Conservation (phyloP, 2,329 filamentous ascomycete genomes). For the Colletotrichum coccodes region DNA sequence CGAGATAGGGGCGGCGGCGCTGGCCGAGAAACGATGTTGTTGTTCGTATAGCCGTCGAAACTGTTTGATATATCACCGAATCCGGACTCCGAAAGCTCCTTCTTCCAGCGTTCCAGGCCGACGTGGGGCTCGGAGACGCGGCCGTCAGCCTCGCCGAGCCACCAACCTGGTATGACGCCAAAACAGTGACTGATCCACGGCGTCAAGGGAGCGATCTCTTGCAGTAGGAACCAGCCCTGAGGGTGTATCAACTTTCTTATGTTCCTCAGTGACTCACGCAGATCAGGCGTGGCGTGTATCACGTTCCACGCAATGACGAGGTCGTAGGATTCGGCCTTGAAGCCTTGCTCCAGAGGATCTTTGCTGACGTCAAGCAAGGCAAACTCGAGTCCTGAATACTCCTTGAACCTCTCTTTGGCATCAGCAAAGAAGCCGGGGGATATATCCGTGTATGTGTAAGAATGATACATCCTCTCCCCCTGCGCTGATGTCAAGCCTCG, state of each 20-base stretch:
- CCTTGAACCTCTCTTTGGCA: slow-evolving; percentile 40
- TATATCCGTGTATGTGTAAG: slow-evolving; percentile 44
- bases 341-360: slow-evolving; percentile 37
- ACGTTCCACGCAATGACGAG: slow-evolving; percentile 49
- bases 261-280: slow-evolving; percentile 1
- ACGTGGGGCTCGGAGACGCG: slow-evolving; percentile 40
- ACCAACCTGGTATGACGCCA: slow-evolving; percentile 46
- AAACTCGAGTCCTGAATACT: slow-evolving; percentile 34
- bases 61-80: slow-evolving; percentile 35
- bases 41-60: slow-evolving; percentile 18
- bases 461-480: not conserved
- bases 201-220: slow-evolving; percentile 38
- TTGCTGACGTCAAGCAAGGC: slow-evolving; percentile 43
- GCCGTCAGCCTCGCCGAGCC: slow-evolving; percentile 43
- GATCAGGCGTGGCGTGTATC: slow-evolving; percentile 48
- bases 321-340: slow-evolving; percentile 42
- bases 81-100: slow-evolving; percentile 38
- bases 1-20: not conserved
- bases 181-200: slow-evolving; percentile 42
- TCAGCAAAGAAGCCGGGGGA: slow-evolving; percentile 39
- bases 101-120: slow-evolving; percentile 37
- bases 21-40: slow-evolving; percentile 9
- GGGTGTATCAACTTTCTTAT: slow-evolving; percentile 20
- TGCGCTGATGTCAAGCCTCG: not conserved
- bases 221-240: slow-evolving; percentile 34